Base-by-base conservation (phyloP, 2,329 filamentous ascomycete genomes). In the Thelonectria blattea region DNA sequence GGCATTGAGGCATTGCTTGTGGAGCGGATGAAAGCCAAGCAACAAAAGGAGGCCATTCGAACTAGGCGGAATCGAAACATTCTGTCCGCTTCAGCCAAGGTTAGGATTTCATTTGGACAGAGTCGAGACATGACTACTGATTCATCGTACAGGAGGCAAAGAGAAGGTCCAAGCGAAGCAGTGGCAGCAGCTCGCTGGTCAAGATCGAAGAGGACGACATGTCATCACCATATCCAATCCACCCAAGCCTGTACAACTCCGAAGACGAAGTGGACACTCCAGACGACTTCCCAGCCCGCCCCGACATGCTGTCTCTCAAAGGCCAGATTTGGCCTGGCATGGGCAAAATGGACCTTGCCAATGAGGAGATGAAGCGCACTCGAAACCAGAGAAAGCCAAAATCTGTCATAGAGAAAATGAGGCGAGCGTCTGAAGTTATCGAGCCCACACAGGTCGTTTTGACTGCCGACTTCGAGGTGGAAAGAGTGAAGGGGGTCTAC, bases 341-440 rank as follows among this genome's bases (percentile, higher is more conserved):
- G 91, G 85, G 86, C 54, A 82, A 92, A n/a, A 93, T 93, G 72
- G 91, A 94, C 74, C 87, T 91, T 54, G 91, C 91, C 5, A 91
- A 88, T 5, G 83, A 87, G 15, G 85, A 89, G 62, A 89, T 91
- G 82, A 89, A 87, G 68, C 84, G 88, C 47, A 91, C 87, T 77
- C 83, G 91, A 52, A 93, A 93, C 72, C 91, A 94, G 75, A 87
- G 89, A 68, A 94, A 94, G 74, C 86, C 89, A 55, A 82, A 80
- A n/a, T 88, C 86, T 1, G 87, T 92, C n/a, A 78, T 92, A 20
- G 80, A 85, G 56, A 84, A 85, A 60, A 87, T 94, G 75, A 83
- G 88, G 67, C 74, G 82, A 53, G 86, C 85, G 17, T 92, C 91
- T 1, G 80, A 83, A 64, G 80, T 82, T 2, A 85, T 92, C 34